Percentiles rank a stretch among this genome's conserved stretches.
Conservation (phyloP, 2,329 filamentous ascomycete species). For the Rutstroemia sp. region DNA sequence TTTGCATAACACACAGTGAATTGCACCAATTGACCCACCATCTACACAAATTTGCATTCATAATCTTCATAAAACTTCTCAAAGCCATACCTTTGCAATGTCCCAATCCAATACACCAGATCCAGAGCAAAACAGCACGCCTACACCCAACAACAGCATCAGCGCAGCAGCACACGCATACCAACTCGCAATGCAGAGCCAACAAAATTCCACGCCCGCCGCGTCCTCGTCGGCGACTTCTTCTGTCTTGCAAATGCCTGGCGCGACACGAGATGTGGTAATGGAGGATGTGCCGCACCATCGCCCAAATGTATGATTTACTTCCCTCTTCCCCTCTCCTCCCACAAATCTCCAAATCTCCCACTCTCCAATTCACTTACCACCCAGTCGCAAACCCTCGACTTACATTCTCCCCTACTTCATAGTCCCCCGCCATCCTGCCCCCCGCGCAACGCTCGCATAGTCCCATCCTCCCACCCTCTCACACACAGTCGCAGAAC, state of each 20-base stretch:
- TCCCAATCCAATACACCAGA: constrained; percentile 14
- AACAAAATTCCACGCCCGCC: constrained; percentile 17
- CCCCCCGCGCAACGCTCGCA: not conserved
- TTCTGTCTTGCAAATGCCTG: constrained; percentile 13
- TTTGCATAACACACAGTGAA: not conserved
- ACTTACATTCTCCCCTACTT: constrained; percentile 8
- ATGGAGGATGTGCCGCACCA: constrained; percentile 25
- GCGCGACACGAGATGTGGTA: constrained; percentile 18
- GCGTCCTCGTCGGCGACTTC: not conserved
- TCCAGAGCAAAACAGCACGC: constrained; percentile 9
- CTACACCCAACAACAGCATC: constrained; percentile 16
- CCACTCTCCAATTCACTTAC: not conserved
- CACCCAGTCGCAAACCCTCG: not conserved
- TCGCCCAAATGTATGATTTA: constrained; percentile 17
- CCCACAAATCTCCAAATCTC: not conserved
- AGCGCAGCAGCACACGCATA: constrained; percentile 23
- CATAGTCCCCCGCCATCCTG: not conserved
- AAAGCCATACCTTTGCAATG: constrained; percentile 10
- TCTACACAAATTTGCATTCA: not conserved
- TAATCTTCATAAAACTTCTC: not conserved
- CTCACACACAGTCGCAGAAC: not conserved
- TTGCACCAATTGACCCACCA: no score
- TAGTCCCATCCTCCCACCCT: constrained; percentile 12
- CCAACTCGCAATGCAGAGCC: constrained; percentile 20
- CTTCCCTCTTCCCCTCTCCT: not conserved